Evolutionary conservation across 202 grass and related monocot genomes (phyloP).

Genomic region (Cymbopogon flexuosus): DNA sequence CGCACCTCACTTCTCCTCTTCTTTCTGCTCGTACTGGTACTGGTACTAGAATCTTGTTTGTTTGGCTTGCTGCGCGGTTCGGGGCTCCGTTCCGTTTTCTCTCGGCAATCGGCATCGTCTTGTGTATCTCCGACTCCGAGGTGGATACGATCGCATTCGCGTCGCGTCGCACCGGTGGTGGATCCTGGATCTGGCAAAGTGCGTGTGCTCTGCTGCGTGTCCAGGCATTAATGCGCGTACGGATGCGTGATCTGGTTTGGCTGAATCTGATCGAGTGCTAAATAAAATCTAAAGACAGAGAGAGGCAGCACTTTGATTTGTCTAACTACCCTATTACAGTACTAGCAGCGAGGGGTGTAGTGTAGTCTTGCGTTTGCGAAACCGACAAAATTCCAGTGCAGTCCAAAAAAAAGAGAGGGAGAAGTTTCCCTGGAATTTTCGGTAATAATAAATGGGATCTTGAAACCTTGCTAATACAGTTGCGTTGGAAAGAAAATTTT

Average conservation of each 20-base stretch:
- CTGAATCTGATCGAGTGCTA: not conserved
- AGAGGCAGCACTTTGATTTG: not conserved
- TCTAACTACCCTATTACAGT: not conserved
- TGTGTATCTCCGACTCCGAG: slow-evolving; percentile 26
- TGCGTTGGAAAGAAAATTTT: too few relatives aligned
- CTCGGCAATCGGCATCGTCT: not conserved
- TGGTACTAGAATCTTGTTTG: slow-evolving; percentile 18
- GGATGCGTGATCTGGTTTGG: not conserved
- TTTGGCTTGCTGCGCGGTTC: not conserved
- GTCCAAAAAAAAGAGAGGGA: too few relatives aligned
- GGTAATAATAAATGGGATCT: too few relatives aligned
- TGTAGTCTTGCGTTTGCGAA: not conserved
- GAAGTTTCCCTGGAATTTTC: not conserved
- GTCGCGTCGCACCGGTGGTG: not conserved
- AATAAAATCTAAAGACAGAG: not conserved
- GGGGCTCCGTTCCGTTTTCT: not conserved
- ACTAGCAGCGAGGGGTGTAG: not conserved
- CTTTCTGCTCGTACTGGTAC: too few relatives aligned
- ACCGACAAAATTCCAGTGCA: too few relatives aligned
- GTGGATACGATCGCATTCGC: slow-evolving; percentile 3
- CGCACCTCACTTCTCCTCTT: not conserved
- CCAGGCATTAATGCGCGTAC: slow-evolving; percentile 23
- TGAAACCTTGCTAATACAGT: too few relatives aligned
- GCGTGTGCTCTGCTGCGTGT: not conserved
- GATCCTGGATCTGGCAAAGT: slow-evolving; percentile 26